A percentile compares a stretch with the other conserved stretches of the same genome.
These are phyloP conservation scores for Apiospora hydei DNA, from an alignment of 2,329 filamentous ascomycete species.

Conservation along the genomic window DNA sequence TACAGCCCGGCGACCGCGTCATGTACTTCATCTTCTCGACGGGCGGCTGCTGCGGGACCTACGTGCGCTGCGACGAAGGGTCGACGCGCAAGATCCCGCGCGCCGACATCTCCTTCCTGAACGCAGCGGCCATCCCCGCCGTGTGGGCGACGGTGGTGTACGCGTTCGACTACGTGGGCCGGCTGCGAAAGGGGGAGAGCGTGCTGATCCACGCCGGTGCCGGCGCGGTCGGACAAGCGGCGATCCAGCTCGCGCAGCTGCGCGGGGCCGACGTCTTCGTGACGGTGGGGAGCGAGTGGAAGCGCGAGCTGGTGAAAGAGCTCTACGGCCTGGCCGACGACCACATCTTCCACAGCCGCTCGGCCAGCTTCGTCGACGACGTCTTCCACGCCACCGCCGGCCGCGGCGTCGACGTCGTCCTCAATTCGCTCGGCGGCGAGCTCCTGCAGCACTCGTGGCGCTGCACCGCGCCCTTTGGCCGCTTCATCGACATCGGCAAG, in stretches of 20 bases:
- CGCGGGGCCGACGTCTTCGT: constrained; percentile 50
- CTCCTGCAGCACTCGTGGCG: constrained; percentile 18
- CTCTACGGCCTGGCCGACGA: constrained; percentile 41
- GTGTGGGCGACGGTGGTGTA: constrained; percentile 52
- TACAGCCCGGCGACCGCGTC: constrained; percentile 50
- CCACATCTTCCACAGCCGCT: constrained; percentile 47
- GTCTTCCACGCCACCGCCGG: constrained; percentile 42
- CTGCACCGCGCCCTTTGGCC: constrained; percentile 20
- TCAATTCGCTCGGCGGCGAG: constrained; percentile 48
- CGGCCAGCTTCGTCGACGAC: constrained; percentile 42
- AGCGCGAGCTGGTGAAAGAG: constrained; percentile 45
- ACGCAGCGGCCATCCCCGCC: constrained; percentile 44
- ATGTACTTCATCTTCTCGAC: constrained; percentile 26
- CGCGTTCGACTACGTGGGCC: constrained; percentile 43
- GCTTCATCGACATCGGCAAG: constrained; percentile 23
- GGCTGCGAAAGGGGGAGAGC: constrained; percentile 36
- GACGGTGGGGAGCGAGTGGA: constrained; percentile 44
- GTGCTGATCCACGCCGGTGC: constrained; percentile 53
- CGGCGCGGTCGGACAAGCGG: constrained; percentile 52
- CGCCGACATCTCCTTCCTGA: constrained; percentile 26
- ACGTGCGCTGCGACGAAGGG: constrained; percentile 36
- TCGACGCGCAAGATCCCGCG: constrained; percentile 40
- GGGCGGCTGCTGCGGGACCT: constrained; percentile 34
- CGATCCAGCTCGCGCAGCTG: constrained; percentile 46
- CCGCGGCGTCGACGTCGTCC: constrained; percentile 50